phyloP scores from a whole-genome alignment of 2,329 filamentous ascomycete genomes.

The Cordyceps javanica region DNA sequence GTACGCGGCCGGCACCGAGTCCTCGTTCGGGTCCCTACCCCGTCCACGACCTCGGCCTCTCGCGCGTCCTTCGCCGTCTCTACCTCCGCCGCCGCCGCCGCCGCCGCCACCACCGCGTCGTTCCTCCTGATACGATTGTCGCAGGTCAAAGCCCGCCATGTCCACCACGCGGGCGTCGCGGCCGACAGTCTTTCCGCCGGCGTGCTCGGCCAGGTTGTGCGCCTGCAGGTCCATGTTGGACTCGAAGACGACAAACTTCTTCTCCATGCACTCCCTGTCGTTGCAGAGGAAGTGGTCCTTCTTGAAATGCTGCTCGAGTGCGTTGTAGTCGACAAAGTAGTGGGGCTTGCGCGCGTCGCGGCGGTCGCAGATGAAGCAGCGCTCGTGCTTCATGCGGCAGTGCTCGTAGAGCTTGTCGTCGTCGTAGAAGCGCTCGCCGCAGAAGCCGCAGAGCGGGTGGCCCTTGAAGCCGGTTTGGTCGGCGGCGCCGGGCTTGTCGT shows the following conservation, averaged over 20 bases:
- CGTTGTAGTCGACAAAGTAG: constrained; percentile 86
- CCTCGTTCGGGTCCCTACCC: constrained; percentile 81
- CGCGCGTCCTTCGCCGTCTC: constrained; percentile 32
- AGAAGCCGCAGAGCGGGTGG: constrained; percentile 92
- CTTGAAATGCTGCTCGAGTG: constrained; percentile 79
- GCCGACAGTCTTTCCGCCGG: constrained; percentile 74
- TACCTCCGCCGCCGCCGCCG: constrained; percentile 31
- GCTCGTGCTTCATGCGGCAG: constrained; percentile 88
- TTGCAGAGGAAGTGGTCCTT: constrained; percentile 81
- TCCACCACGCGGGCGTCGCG: constrained; percentile 82
- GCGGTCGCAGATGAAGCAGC: constrained; percentile 90
- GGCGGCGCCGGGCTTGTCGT: constrained; percentile 80
- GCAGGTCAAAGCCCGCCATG: constrained; percentile 77
- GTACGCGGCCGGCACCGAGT: constrained; percentile 68
- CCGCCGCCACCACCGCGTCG: constrained; percentile 42
- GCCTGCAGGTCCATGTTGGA: constrained; percentile 93
- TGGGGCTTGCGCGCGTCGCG: constrained; percentile 65
- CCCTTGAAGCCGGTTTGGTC: constrained; percentile 96
- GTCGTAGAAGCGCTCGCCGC: constrained; percentile 85
- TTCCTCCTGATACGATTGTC: constrained; percentile 63
- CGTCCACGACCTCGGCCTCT: constrained; percentile 40
- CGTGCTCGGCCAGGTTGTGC: constrained; percentile 81
- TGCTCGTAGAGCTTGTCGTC: constrained; percentile 92
- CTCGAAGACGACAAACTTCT: constrained; percentile 96
- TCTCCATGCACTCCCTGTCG: constrained; percentile 84